Percentiles rank a stretch among this genome's conserved stretches.
phyloP scores from a whole-genome alignment of 2,329 filamentous ascomycete genomes.

The Neonectria faginata region DNA sequence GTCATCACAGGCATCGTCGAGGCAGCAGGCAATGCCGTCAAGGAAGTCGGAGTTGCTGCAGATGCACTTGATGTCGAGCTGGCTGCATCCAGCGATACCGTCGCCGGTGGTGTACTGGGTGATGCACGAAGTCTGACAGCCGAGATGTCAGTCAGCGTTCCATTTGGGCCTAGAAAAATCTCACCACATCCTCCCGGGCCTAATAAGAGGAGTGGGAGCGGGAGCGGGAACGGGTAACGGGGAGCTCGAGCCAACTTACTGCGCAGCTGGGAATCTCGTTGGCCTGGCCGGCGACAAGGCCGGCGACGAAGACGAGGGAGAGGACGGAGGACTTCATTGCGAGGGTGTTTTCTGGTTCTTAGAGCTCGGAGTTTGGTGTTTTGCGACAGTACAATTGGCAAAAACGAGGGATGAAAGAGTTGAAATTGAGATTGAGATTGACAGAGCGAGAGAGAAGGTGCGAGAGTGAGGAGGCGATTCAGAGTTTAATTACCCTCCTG shows the following conservation, averaged over 20 bases:
- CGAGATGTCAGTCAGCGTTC: conserved; percentile 17
- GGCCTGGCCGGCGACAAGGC: conserved; percentile 51
- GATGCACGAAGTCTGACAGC: conserved; percentile 49
- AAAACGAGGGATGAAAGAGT: not conserved
- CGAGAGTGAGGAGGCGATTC: not conserved
- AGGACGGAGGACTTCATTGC: conserved; percentile 53
- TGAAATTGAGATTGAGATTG: not conserved
- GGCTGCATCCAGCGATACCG: conserved; percentile 53
- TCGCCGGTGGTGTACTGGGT: conserved; percentile 48
- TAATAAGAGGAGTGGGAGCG: too few species aligned
- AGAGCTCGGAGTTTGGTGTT: not conserved
- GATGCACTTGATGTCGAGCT: conserved; percentile 55
- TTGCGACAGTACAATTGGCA: not conserved
- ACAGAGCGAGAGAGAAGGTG: not conserved
- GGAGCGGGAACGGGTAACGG: not conserved
- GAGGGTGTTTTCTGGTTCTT: conserved; percentile 26
- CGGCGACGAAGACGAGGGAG: conserved; percentile 47
- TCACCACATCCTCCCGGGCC: too few species aligned
- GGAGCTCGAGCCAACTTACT: conserved; percentile 46
- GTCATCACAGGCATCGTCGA: conserved; percentile 50
- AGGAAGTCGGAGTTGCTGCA: conserved; percentile 57
- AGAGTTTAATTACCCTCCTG: conserved; percentile 11
- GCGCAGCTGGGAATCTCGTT: conserved; percentile 53
- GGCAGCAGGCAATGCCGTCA: conserved; percentile 56
- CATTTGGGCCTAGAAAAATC: not conserved